Evolutionary conservation across 495 filamentous ascomycete species (phyloP).

Genomic region (Diplogelasinospora grovesii): DNA sequence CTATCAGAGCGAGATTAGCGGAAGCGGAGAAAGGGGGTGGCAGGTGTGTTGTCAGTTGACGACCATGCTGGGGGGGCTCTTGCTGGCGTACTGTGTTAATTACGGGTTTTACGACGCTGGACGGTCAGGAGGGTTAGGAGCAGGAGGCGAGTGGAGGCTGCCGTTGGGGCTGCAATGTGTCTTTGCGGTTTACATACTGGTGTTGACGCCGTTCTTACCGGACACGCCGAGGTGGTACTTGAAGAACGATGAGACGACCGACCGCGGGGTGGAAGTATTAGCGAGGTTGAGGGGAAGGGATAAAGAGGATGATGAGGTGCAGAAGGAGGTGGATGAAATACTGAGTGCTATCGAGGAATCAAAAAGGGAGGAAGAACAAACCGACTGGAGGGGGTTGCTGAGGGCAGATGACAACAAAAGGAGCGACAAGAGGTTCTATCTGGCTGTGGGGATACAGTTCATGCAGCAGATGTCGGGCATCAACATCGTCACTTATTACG

Average conservation of each 20-base stretch:
- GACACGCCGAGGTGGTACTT: slow-evolving; percentile 33
- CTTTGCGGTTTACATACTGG: slow-evolving; percentile 34
- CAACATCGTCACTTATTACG: slow-evolving; percentile 51
- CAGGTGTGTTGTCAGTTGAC: slow-evolving; percentile 24
- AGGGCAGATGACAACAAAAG: slow-evolving; percentile 35
- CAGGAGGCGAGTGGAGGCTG: slow-evolving; percentile 44
- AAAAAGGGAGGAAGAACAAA: slow-evolving; percentile 28
- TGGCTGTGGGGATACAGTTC: slow-evolving; percentile 44
- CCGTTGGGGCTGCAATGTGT: slow-evolving; percentile 46
- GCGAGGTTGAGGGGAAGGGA: slow-evolving; percentile 27
- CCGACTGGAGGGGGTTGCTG: slow-evolving; percentile 32
- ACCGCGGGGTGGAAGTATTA: slow-evolving; percentile 26
- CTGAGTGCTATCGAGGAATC: slow-evolving; percentile 18
- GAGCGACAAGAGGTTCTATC: slow-evolving; percentile 44
- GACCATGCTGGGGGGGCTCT: slow-evolving; percentile 18
- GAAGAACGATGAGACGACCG: slow-evolving; percentile 17
- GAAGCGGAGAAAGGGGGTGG: slow-evolving; percentile 44
- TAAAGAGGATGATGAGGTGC: slow-evolving; percentile 15
- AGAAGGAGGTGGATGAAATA: slow-evolving; percentile 21
- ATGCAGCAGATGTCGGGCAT: slow-evolving; percentile 46
- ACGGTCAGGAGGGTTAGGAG: too few relatives aligned
- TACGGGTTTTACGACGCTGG: slow-evolving; percentile 29
- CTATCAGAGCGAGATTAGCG: slow-evolving; percentile 49
- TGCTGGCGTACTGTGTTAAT: slow-evolving; percentile 35
- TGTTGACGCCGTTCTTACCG: slow-evolving; percentile 26